Percentiles rank a stretch among this genome's conserved stretches.
Conservation (phyloP, 2,329 filamentous ascomycete genomes). For the Tolypocladium tropicale region DNA sequence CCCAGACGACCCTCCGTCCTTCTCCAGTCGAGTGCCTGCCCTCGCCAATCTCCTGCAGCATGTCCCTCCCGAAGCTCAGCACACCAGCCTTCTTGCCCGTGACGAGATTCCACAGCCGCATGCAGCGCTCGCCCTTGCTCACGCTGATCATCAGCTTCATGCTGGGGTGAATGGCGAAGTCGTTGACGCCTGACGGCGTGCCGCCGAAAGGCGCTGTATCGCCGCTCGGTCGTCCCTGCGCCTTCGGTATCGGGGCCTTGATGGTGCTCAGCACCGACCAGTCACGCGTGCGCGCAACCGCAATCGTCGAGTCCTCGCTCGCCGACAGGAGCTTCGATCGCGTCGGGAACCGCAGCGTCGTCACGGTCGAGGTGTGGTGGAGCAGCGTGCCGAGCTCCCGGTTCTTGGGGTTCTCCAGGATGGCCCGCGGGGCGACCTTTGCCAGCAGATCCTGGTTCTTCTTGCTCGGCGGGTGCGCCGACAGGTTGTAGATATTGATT, state of each 20-base stretch:
- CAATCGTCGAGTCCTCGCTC: conserved; percentile 84
- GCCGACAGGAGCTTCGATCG: conserved; percentile 80
- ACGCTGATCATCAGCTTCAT: conserved; percentile 96
- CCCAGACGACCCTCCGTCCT: conserved; percentile 75
- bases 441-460: conserved; percentile 52
- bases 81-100: conserved; percentile 94
- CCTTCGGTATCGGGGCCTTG: conserved; percentile 78
- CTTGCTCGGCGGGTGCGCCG: conserved; percentile 51
- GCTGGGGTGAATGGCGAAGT: conserved; percentile 90
- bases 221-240: conserved; percentile 70
- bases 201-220: conserved; percentile 79
- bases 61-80: conserved; percentile 67
- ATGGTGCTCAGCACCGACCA: conserved; percentile 82
- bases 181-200: conserved; percentile 80
- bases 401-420: conserved; percentile 78
- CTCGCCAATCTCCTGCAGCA: conserved; percentile 68
- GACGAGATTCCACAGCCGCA: conserved; percentile 93
- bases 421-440: conserved; percentile 58
- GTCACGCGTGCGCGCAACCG: conserved; percentile 77
- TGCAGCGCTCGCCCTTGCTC: conserved; percentile 77
- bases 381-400: conserved; percentile 77
- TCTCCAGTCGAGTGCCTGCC: conserved; percentile 70
- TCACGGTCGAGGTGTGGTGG: conserved; percentile 78
- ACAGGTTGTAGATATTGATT: conserved; percentile 89
- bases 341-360: conserved; percentile 70